Conservation (phyloP, 2,329 filamentous ascomycete genomes). For the Xylaria sp. region DNA sequence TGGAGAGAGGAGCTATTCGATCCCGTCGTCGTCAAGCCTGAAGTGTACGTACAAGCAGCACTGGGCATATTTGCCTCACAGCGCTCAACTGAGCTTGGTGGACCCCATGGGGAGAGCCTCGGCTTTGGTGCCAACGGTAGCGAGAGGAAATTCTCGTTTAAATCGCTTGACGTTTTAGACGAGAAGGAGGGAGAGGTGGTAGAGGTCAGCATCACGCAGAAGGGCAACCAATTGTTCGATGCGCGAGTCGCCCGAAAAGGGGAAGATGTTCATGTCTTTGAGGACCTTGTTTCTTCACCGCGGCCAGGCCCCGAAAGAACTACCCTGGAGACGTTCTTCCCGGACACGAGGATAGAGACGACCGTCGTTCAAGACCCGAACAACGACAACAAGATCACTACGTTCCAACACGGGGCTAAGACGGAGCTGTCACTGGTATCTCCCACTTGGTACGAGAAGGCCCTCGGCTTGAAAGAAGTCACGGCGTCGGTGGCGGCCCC, state of each 20-base stretch:
- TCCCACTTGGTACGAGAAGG: conserved; percentile 85
- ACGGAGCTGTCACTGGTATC: conserved; percentile 59
- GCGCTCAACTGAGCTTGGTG: conserved; percentile 15
- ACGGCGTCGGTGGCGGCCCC: conserved; percentile 85
- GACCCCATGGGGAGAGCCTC: conserved; percentile 54
- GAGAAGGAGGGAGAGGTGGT: conserved; percentile 67
- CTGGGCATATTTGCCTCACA: conserved; percentile 67
- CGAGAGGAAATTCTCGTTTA: conserved; percentile 55
- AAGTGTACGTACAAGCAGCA: conserved; percentile 85
- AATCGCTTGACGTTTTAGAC: conserved; percentile 62
- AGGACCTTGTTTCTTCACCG: conserved; percentile 49
- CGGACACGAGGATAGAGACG: conserved; percentile 75
- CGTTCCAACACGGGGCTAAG: conserved; percentile 73
- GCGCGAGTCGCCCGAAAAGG: conserved; percentile 49
- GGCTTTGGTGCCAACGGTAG: conserved; percentile 55
- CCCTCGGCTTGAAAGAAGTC: conserved; percentile 78
- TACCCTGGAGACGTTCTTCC: conserved; percentile 74
- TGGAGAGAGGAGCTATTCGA: conserved; percentile 79
- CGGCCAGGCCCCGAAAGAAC: conserved; percentile 33
- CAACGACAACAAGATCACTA: conserved; percentile 63
- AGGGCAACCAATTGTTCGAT: conserved; percentile 50
- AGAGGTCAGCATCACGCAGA: conserved; percentile 54
- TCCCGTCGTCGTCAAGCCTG: conserved; percentile 61
- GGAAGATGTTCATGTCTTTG: conserved; percentile 45
- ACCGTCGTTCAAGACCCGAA: conserved; percentile 67